Evolutionary conservation across 176 grass and related monocot genomes (phyloP).

Genomic region (Panicum miliaceum): DNA sequence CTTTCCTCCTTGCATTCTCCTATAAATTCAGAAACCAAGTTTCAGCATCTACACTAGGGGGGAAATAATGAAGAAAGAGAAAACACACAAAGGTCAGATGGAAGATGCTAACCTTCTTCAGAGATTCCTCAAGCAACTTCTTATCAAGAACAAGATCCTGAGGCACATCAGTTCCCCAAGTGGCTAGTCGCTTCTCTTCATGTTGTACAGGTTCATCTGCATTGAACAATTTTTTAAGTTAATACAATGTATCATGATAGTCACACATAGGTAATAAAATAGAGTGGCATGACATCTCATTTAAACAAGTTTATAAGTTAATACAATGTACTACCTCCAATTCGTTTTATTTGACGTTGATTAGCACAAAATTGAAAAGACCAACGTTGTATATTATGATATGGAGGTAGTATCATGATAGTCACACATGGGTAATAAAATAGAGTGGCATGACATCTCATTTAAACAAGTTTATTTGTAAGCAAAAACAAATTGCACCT

Average conservation of each 20-base stretch:
- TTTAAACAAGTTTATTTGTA: not conserved
- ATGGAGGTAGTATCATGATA: not conserved
- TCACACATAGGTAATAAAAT: not conserved
- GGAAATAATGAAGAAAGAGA: not conserved
- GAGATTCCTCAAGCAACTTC: constrained; percentile 75
- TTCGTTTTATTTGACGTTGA: too few relatives aligned
- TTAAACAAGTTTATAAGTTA: constrained; percentile 3
- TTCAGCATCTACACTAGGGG: constrained; percentile 24
- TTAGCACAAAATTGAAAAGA: too few relatives aligned
- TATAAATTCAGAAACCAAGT: constrained; percentile 38
- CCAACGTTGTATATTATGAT: too few relatives aligned
- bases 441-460: not conserved
- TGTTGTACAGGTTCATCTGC: constrained; percentile 62
- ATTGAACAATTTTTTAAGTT: constrained; percentile 30
- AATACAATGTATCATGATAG: constrained; percentile 21
- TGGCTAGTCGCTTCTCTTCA: constrained; percentile 81
- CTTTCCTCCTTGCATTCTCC: constrained; percentile 83
- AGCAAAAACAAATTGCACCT: not conserved
- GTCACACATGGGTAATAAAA: too few relatives aligned
- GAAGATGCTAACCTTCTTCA: constrained; percentile 77
- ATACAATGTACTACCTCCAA: too few relatives aligned
- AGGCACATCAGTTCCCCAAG: constrained; percentile 94
- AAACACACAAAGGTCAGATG: not conserved
- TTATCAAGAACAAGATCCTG: constrained; percentile 86
- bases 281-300: not conserved